A percentile compares a stretch with the other conserved stretches of the same genome.
Conservation (phyloP, 1,284 basidiomycete species). For the Golubevia pallescens region DNA sequence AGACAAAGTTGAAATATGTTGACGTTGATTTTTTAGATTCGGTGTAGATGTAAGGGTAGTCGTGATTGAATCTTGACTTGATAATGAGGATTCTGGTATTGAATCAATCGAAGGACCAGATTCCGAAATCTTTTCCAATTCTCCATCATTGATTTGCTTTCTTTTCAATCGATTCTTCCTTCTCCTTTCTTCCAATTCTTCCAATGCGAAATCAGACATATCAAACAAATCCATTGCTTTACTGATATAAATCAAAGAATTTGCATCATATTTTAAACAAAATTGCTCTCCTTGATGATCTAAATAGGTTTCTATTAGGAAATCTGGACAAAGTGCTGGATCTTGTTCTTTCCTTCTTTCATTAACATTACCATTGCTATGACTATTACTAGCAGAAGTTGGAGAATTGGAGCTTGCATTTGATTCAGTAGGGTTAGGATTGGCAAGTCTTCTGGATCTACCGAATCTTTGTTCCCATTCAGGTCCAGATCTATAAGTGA, state of each 20-base stretch:
- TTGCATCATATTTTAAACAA: slow-evolving; percentile 98
- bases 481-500: slow-evolving; percentile 97
- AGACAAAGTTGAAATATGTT: slow-evolving; percentile 70
- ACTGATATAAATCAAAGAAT: slow-evolving; percentile 95
- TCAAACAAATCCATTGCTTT: slow-evolving; percentile 99
- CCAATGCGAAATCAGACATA: slow-evolving; percentile 81
- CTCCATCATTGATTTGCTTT: slow-evolving; percentile 1
- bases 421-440: slow-evolving; percentile 17
- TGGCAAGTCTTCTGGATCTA: slow-evolving; percentile 70
- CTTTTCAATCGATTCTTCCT: slow-evolving; percentile 14
- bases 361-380: slow-evolving; percentile 6
- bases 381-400: neutral
- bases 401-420: slow-evolving; percentile 5
- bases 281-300: slow-evolving; percentile 98
- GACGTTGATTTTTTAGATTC: slow-evolving; percentile 46
- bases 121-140: slow-evolving; percentile 9
- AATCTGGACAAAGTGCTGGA: slow-evolving; percentile 85
- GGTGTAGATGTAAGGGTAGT: slow-evolving; percentile 9
- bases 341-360: slow-evolving; percentile 22
- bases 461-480: slow-evolving; percentile 99
- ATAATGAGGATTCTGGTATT: no score
- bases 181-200: slow-evolving; percentile 68
- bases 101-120: no score
- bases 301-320: slow-evolving; percentile 97
- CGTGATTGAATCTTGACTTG: no score